Evolutionary conservation across 2,329 filamentous ascomycete species (phyloP), one percentile per base, ranked within the genome.

Genomic region (Fusarium chuoi): DNA sequence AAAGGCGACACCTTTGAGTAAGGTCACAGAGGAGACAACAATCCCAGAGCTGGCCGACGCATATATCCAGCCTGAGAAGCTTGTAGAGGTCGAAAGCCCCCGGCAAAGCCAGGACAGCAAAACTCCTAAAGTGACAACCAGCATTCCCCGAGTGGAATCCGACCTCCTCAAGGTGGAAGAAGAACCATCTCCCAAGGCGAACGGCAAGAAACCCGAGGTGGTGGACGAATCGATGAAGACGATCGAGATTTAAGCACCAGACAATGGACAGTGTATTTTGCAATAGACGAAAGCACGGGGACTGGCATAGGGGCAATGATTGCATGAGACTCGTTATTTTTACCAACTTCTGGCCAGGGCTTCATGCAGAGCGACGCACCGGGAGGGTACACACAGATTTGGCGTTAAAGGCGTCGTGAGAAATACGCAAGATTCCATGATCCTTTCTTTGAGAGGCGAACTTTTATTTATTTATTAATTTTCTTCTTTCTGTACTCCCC

Each of bases 1-100:
- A 74, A 91, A 94, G 78, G 88, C 73, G 20, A 94, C 91, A 75
- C 93, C 93, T 22, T 84, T 96, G 65, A 92, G 92, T 56, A 87
- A 92, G 71, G 93, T 96, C 20, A 89, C 92, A 2, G 94, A 96
- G 82, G 94, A 96, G 81, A 78, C 82, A 15, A 77, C 82, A 33
- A 81, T 84, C 51, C 83, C 84, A 7, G 83, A 85, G 55, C 84
- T 80, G 75, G 83, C 71, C 65, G 79, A 75, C 39, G 79, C 81
- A 48, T 71, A 80, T 12, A 82, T 85, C 55, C 83, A 86, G 70
- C 83, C 85, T 24, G 81, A 83, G 60, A 89, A 87, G 71, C 83
- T 90, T 22, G 87, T 90, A 44, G 88, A 90, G 78, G 85, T 89
- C 7, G 87, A 89, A 48, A 88, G 86, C 7, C 87, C 87, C 6